These are phyloP conservation scores for Citrus reticulata DNA, from an alignment of 345 rosid species.

Conservation along the genomic window DNA sequence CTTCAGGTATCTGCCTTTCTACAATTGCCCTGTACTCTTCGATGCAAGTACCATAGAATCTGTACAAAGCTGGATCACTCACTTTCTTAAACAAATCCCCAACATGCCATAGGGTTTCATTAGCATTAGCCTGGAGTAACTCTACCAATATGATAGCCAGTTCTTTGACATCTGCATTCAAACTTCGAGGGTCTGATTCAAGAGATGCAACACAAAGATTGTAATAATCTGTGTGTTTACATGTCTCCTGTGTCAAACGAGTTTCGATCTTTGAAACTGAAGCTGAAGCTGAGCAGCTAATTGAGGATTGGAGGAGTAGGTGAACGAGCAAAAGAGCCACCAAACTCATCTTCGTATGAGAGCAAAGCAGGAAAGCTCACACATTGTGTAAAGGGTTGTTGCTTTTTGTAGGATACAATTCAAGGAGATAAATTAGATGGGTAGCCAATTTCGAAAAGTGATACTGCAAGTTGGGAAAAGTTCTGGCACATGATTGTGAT, in stretches of 20 bases:
- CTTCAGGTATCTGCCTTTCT: neutral
- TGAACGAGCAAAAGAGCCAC: no score
- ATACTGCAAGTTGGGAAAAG: no score
- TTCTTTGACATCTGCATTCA: neutral
- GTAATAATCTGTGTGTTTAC: neutral
- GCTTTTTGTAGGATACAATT: no score
- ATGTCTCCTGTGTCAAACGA: neutral
- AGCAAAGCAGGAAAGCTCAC: no score
- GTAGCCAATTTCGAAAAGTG: no score
- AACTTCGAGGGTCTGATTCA: neutral
- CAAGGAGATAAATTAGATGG: no score
- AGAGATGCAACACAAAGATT: neutral
- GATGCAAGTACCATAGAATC: neutral
- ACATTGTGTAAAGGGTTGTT: no score
- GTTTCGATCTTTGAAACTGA: neutral
- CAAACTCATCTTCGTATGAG: no score
- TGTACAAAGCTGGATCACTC: neutral
- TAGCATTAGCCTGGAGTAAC: neutral
- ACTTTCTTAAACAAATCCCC: neutral
- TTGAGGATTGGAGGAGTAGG: no score
- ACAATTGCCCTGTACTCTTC: neutral
- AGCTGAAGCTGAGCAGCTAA: neutral
- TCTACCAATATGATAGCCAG: neutral
- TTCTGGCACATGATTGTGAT: no score
- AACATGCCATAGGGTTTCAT: neutral